Evolutionary conservation across 164 flowering plant species (phyloP), one percentile per base, ranked within the genome.

Genomic region (Chimonanthus salicifolius): DNA sequence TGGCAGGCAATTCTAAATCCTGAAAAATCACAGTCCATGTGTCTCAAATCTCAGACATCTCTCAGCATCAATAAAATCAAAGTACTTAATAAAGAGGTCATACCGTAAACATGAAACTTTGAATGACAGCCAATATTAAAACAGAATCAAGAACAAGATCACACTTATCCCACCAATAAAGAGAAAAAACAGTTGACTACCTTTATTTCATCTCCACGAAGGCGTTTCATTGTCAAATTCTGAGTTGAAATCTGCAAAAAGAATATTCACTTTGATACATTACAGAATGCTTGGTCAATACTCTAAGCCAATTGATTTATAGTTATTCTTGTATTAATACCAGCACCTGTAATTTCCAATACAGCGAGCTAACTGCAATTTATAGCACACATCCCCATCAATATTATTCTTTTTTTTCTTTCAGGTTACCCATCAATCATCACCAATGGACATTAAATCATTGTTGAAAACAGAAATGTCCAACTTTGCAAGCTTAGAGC

Each of bases 131-230:
- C 49, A 3, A 50, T 51, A 54, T 44, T 48, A 70, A 43, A 4
- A 43, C 72, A 50, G 46, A 11, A 70, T 51, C 49, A 49, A 13
- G 49, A 66, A 15, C 43, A 44, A 33, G 33, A 33, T 33, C 6
- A 49, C 44, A 15, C 43, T 10, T 44, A 44, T 43, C 69, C 21
- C 16, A 8, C 51, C 47, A 48, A 16, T 72, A 48, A 1, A 49
- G 15, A 68, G 45, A 11, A 54, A 54, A 47, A 76, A 68, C 43
- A 72, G 11, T 4, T 7, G 60, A 67, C 13, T 81, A 92, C 99
- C 95, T 84, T 92, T 79, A 94, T 91, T 71, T 94, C 97, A 85
- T 90, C 68, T 64, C 99, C 99, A 7, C 93, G 88, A 66, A 94
- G 96, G 68, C 99, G 94, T 84, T 86, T 92, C 92, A 94, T 86